Base-by-base conservation (phyloP, 2,329 filamentous ascomycete genomes). In the Ceratocystis cacaofunesta region DNA sequence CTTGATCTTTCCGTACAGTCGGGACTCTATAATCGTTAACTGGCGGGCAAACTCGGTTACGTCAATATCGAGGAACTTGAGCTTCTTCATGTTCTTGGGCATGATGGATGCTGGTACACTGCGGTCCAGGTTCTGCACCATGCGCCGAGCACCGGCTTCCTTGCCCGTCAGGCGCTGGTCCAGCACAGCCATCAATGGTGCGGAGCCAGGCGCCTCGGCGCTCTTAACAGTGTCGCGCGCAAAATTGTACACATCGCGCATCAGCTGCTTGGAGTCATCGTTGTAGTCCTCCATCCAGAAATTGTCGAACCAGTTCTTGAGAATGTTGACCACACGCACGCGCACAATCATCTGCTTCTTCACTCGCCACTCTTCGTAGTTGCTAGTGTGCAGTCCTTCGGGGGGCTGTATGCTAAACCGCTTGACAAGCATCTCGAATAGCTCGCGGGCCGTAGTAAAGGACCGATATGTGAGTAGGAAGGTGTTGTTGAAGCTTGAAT, bases 51-150 rank as follows among this genome's bases (percentile, higher is more conserved):
- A 97, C 73, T 99, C 94, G 0, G 88, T 89, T 0, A 91, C 86
- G 73, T 99, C 94, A 70, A 99, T 96, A 73, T 99, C 94, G 65
- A 97, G 78, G 77, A 99, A 97, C 75, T 97, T 99, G 70, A 99
- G 83, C 76, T 96, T 99, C 82, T 94, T 96, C 91, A 99, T 95
- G 74, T 97, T 96, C 81, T 96, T 96, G 1, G 94, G 94, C 74
- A 96, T 85, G 72, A 97, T 96, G 0, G 94, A 90, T 44, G 88
- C 79, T 3, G 94, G 92, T 0, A 89, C 88, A 68, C 89, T 87
- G 70, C 87, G 86, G 73, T 86, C 92, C 69, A 94, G 79, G 0
- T 91, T 97, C 68, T 94, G 85, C 19, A 99, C 86, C 73, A 99
- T 82, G 43, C 90, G 85, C 72, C 95, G 92, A 8, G 87, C 87